Evolutionary conservation across 768 basidiomycete genomes (phyloP).

Genomic region (Dendrothele bispora): DNA sequence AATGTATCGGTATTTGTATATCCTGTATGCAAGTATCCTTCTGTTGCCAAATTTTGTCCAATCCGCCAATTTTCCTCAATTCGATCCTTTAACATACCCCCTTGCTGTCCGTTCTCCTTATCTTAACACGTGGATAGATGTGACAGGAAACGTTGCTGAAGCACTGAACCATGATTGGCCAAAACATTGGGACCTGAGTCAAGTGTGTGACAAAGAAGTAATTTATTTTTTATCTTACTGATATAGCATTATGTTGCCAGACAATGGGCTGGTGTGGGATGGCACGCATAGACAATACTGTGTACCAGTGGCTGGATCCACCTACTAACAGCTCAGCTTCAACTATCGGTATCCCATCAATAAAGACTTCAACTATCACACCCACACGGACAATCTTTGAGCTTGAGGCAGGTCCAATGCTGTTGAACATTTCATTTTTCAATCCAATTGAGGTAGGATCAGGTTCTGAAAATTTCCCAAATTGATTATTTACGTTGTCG

Average conservation of each 20-base stretch:
- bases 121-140: constrained; percentile 15
- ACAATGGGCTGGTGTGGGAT: constrained; percentile 13
- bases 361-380: constrained; percentile 10
- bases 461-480: too few relatives aligned
- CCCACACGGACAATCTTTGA: constrained; percentile 34
- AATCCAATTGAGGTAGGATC: constrained; percentile 34
- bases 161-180: constrained; percentile 10
- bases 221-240: too few relatives aligned
- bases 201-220: too few relatives aligned
- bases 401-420: constrained; percentile 49
- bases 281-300: constrained; percentile 11
- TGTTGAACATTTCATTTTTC: constrained; percentile 51
- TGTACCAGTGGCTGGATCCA: constrained; percentile 13
- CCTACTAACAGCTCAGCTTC: too few relatives aligned
- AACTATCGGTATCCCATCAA: neutral
- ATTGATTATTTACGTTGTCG: too few relatives aligned
- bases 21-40: too few relatives aligned
- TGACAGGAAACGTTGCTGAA: neutral
- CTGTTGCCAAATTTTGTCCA: too few relatives aligned
- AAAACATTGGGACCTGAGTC: constrained; percentile 14
- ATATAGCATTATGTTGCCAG: too few relatives aligned
- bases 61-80: too few relatives aligned
- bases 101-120: constrained; percentile 26
- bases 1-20: too few relatives aligned
- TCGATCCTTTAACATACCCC: constrained; percentile 19